Percentiles rank a stretch among this genome's conserved stretches.
Evolutionary conservation across 176 grass and related monocot genomes (phyloP).

Genomic region (Ananas comosus): DNA sequence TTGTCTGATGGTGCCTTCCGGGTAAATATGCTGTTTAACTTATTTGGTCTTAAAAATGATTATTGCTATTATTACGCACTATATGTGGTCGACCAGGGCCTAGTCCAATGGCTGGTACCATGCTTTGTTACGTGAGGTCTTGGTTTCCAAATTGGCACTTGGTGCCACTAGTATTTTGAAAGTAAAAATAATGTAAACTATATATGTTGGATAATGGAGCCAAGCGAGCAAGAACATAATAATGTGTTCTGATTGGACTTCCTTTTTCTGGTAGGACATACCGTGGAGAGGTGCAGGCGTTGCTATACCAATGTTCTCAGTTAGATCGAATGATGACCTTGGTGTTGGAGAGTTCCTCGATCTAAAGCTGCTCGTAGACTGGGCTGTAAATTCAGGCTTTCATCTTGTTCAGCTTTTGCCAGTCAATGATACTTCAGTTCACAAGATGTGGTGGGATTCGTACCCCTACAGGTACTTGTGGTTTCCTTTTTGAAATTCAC

Average conservation of each 20-base stretch:
- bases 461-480: slow-evolving; percentile 78
- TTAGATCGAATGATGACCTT: slow-evolving; percentile 75
- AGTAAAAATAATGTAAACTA: slow-evolving; percentile 1
- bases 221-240: neutral
- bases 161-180: neutral
- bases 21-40: slow-evolving; percentile 32
- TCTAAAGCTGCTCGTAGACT: slow-evolving; percentile 94
- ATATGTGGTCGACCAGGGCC: too few species aligned
- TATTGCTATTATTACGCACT: too few species aligned
- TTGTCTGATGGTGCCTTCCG: slow-evolving; percentile 75
- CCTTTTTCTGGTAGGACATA: slow-evolving; percentile 46
- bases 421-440: slow-evolving; percentile 89
- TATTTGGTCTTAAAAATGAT: neutral
- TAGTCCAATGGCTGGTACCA: too few species aligned
- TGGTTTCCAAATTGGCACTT: too few species aligned
- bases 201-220: neutral
- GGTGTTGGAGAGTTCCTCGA: slow-evolving; percentile 99
- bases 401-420: slow-evolving; percentile 97
- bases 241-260: slow-evolving; percentile 18
- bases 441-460: slow-evolving; percentile 99
- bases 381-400: slow-evolving; percentile 83
- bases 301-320: slow-evolving; percentile 84
- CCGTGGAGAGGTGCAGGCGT: slow-evolving; percentile 96
- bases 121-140: too few species aligned
- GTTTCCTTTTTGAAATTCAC: neutral